A percentile compares a stretch with the other conserved stretches of the same genome.
Conservation (phyloP, 495 filamentous ascomycete species). For the Lepraria neglecta region DNA sequence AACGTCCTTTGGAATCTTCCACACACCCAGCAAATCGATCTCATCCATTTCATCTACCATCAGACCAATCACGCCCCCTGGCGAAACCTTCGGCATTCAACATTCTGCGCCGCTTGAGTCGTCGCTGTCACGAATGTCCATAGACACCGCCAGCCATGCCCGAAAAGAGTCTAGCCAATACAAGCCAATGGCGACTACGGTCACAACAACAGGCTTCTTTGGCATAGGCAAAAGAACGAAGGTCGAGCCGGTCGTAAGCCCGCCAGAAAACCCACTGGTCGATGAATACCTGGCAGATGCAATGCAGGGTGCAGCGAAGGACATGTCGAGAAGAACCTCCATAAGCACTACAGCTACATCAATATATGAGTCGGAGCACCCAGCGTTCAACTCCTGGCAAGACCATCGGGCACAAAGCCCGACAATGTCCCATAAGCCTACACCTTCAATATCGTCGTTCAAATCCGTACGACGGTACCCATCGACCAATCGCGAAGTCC, state of each 20-base stretch:
- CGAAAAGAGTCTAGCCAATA: slow-evolving; percentile 15
- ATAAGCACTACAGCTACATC: slow-evolving; percentile 14
- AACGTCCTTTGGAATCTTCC: neutral
- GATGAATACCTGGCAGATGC: slow-evolving; percentile 21
- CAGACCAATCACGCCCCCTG: neutral
- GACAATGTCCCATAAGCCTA: slow-evolving; percentile 1
- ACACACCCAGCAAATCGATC: neutral
- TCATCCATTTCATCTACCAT: slow-evolving; percentile 4
- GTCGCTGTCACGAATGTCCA: slow-evolving; percentile 8
- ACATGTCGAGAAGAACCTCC: slow-evolving; percentile 3
- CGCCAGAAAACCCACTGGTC: slow-evolving; percentile 21
- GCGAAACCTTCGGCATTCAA: slow-evolving; percentile 4
- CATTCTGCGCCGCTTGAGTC: neutral
- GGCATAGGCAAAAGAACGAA: slow-evolving; percentile 19
- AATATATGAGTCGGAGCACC: slow-evolving; percentile 6
- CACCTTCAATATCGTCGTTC: slow-evolving; percentile 1
- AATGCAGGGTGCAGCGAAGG: slow-evolving; percentile 3
- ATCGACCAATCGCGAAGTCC: slow-evolving; percentile 15
- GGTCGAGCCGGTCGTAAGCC: slow-evolving; percentile 16
- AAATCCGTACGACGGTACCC: slow-evolving; percentile 20
- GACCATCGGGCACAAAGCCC: slow-evolving; percentile 1
- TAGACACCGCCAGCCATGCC: neutral
- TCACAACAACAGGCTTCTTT: slow-evolving; percentile 18
- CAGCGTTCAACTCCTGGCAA: slow-evolving; percentile 14
- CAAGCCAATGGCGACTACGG: slow-evolving; percentile 23